Evolutionary conservation across 352 stramenopile genomes (phyloP).

Genomic region (Phytopythium vexans): DNA sequence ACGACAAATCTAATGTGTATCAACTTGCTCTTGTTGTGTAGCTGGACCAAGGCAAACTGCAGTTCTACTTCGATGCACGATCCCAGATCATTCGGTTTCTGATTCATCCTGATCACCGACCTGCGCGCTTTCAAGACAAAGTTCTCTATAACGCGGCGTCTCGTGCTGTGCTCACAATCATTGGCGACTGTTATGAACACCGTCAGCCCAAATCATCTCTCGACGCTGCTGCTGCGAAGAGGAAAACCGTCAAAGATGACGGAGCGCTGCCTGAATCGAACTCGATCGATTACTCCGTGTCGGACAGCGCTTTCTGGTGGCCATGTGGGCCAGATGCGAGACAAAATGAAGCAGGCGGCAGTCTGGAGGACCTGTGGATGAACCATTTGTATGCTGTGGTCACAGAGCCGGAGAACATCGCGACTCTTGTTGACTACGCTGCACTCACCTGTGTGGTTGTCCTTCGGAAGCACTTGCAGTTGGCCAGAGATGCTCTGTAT

Average conservation of each 20-base stretch:
- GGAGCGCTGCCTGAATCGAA: constrained; percentile 68
- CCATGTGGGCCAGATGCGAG: constrained; percentile 36
- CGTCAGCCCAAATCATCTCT: constrained; percentile 20
- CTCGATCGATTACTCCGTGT: constrained; percentile 70
- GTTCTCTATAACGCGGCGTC: constrained; percentile 46
- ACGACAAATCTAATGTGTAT: not conserved
- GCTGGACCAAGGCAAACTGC: constrained; percentile 43
- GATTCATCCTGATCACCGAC: constrained; percentile 40
- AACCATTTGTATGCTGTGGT: constrained; percentile 65
- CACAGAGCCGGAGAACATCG: constrained; percentile 56
- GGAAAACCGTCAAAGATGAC: constrained; percentile 37
- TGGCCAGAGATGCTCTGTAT: constrained; percentile 69
- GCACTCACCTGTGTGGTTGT: constrained; percentile 70
- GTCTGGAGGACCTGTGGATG: constrained; percentile 62
- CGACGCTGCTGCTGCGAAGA: constrained; percentile 9
- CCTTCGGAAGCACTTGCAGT: constrained; percentile 75
- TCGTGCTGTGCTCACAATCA: constrained; percentile 64
- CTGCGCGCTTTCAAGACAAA: constrained; percentile 46
- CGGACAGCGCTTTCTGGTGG: constrained; percentile 81
- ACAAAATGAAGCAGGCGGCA: constrained; percentile 7
- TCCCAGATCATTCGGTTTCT: constrained; percentile 55
- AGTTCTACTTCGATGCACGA: constrained; percentile 62
- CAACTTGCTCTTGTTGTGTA: constrained; percentile 11
- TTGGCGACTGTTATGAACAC: constrained; percentile 78
- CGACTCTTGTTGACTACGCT: constrained; percentile 70